Evolutionary conservation across 2,329 filamentous ascomycete genomes (phyloP), one percentile per base, ranked within the genome.

Genomic region (Hypoxylon sp.): DNA sequence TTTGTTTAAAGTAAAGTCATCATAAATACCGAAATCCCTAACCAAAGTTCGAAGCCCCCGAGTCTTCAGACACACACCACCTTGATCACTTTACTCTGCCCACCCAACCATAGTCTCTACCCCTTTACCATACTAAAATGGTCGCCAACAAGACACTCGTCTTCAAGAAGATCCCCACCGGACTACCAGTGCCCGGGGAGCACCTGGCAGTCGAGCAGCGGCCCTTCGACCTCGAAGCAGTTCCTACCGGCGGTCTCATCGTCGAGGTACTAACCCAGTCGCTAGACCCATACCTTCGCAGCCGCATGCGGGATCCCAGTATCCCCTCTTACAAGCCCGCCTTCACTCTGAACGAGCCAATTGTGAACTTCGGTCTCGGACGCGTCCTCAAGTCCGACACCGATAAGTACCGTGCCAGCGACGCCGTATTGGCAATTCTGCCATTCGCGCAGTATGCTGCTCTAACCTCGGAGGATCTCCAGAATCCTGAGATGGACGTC

Each of bases 241-340:
- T 84, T 5, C 83, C 86, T 37, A 84, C 87, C 37, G 87, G 88
- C 66, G 90, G 90, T 47, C 80, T 93, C 66, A 87, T 86, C 37
- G 80, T 88, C 69, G 88, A 91, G 80, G 88, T 89, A 73, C 84
- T 89, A 77, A 91, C 91, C 79, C 83, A 87, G 71, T 92, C 90
- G 57, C 90, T 90, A 78, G 91, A 94, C 78, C 91, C 91, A 5
- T 93, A 93, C 82, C 87, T 91, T 82, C 88, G 91, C 53, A 89
- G 89, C 63, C 86, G 87, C 68, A 92, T 94, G 90, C 86, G 90
- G 22, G 76, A 81, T 33, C 75, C 89, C 3, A 78, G 83, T 6
- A 74, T 80, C 73, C 87, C 90, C 78, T 90, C 88, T 39, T 92
- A 92, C 82, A 76, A 83, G 42, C 82, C 89, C 4, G 80, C 89